Evolutionary conservation across 257 asterid genomes (phyloP), one percentile per base, ranked within the genome.

Genomic region (Penstemon eatonii): DNA sequence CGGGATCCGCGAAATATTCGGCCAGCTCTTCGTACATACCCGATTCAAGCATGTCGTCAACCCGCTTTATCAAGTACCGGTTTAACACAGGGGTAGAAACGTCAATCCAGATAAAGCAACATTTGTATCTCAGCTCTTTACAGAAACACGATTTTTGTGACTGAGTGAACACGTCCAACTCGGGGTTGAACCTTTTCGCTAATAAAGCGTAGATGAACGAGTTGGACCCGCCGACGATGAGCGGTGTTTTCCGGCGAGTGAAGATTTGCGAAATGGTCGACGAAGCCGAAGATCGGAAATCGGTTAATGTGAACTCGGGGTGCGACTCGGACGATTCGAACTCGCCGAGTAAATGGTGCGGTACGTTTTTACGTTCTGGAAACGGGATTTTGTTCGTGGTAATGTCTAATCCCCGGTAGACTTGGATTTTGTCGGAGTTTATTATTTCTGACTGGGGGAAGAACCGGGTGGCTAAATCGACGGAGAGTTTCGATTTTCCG

Each of bases 141-240:
- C 82, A 73, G 59, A 81, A 59, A 6, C 11, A 6, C 19, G 65
- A 76, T 0, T 25, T 25, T 73, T 43, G 3, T 9, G 82, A 49
- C 51, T 78, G 83, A 19, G 49, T 67, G 71, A 94, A 91, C 4
- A 81, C 90, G 78, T 91, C 91, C 0, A 8, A 1, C 0, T 65
- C 85, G 2, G 87, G 88, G 63, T 76, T 40, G 76, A 77, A 89
- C 39, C 74, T 70, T 19, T 69, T 66, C 0, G 91, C 82, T 5
- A 87, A 7, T 1, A 91, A 76, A 8, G 93, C 80, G 66, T 91
- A 81, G 51, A 94, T 52, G 69, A 84, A 84, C 7, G 99, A 86
- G 85, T 94, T 94, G 0, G 98, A 94, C 4, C 99, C 98, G 3
- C 99, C 99, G 25, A 86, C 99, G 73, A 91, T 0, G 59, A 93